Evolutionary conservation across 805 yeast species (phyloP), one percentile per base, ranked within the genome.

Genomic region (Wickerhamomyces pijperi): DNA sequence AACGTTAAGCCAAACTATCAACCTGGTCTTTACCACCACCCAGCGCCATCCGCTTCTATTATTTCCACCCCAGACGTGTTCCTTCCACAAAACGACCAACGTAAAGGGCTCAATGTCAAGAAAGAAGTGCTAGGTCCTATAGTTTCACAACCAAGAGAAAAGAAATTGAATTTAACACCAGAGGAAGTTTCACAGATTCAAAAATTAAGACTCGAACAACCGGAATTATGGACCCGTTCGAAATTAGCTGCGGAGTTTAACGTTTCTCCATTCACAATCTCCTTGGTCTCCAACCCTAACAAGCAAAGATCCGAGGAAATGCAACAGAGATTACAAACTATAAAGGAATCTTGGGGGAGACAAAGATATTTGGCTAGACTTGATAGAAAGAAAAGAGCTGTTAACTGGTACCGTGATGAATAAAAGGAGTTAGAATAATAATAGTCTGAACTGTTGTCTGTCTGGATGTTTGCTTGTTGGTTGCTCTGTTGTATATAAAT

Each of bases 61-160:
- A 68, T 41, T 61, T 58, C 70, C 63, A 55, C 92, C 2, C 94
- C 94, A 15, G 67, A 67, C 38, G 75, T 78, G 3, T 84, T 84
- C 55, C 57, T 84, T 41, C 86, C 92, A 11, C 46, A 60, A 5
- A 59, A 57, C 33, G 85, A 82, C 52, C 74, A 76, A 34, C 70
- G 92, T 47, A 65, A 67, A 39, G 60, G 56, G 3, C 48, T 67
- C 11, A 45, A 46, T 19, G 43, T 41, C 32, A 53, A 46, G 9
- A 59, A 35, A 14, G n/a, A 54, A 19, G 49, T 40, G 15, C 51
- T 56, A 29, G 64, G 60, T 12, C 71, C 72, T 11, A 46, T 70
- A 32, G 61, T 70, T 46, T 44, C 64, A 15, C 38, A 41, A 15
- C 57, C 63, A 46, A 57, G 53, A 11, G 63, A 62, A 14, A 70